Percentiles rank a stretch among this genome's conserved stretches.
phyloP scores from a whole-genome alignment of 139 green algal genomes.

The Spirogloea muscicola region DNA sequence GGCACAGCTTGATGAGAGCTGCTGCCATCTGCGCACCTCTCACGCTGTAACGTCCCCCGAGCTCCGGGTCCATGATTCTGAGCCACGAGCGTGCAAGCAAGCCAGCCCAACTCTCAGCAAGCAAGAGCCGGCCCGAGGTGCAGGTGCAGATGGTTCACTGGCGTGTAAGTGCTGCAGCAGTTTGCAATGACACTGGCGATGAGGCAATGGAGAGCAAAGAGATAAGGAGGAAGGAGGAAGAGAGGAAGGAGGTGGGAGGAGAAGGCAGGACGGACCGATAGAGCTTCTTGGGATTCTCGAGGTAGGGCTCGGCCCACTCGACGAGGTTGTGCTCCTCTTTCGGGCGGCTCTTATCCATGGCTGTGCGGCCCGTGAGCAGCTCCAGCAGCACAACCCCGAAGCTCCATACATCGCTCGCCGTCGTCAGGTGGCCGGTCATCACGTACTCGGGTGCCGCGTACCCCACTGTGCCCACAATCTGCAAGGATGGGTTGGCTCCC shows the following conservation, averaged over 20 bases:
- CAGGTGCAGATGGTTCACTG: too few relatives aligned
- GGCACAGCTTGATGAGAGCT: slow-evolving; percentile 10
- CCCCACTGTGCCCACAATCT: slow-evolving; percentile 15
- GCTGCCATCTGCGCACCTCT: slow-evolving; percentile 7
- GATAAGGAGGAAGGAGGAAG: too few relatives aligned
- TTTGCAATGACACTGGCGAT: too few relatives aligned
- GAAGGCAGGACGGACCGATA: too few relatives aligned
- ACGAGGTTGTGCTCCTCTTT: slow-evolving; percentile 23
- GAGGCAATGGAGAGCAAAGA: too few relatives aligned
- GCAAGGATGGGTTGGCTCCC: too few relatives aligned
- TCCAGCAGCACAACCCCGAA: slow-evolving; percentile 27
- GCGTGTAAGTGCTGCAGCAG: too few relatives aligned
- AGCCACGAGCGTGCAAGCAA: too few relatives aligned
- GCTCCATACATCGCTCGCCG: slow-evolving; percentile 18
- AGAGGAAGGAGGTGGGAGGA: too few relatives aligned
- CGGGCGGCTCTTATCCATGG: slow-evolving; percentile 15
- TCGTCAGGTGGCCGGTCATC: slow-evolving; percentile 20
- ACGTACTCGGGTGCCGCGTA: slow-evolving; percentile 21
- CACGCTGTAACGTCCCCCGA: slow-evolving; percentile 12
- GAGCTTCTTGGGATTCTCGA: slow-evolving; percentile 3
- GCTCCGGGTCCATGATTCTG: slow-evolving; percentile 27
- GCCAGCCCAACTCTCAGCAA: too few relatives aligned
- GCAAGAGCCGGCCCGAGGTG: too few relatives aligned
- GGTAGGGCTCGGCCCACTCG: slow-evolving; percentile 16
- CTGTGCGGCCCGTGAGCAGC: slow-evolving; percentile 17